Conservation (phyloP, 169 alveolate species). For the Cryptosporidium viatorum region DNA sequence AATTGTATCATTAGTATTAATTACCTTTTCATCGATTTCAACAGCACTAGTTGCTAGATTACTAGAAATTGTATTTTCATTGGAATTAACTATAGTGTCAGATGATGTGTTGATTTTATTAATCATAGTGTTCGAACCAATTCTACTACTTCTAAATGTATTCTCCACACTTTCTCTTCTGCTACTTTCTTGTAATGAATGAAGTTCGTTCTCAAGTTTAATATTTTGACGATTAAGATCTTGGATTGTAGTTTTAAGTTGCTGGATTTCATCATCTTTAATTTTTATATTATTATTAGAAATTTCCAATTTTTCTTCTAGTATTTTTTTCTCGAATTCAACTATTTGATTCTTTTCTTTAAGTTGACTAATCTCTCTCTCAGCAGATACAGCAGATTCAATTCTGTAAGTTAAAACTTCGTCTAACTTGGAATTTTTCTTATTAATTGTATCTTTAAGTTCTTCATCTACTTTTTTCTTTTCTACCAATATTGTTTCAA, state of each 20-base stretch:
- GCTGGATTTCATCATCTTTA: slow-evolving; percentile 60
- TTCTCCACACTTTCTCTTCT: slow-evolving; percentile 56
- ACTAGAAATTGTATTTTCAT: background rate
- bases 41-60: background rate
- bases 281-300: slow-evolving; percentile 27
- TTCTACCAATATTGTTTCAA: slow-evolving; percentile 11
- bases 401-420: slow-evolving; percentile 64
- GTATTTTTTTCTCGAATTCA: slow-evolving; percentile 32
- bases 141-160: slow-evolving; percentile 22
- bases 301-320: slow-evolving; percentile 40
- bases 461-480: slow-evolving; percentile 60
- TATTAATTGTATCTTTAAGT: slow-evolving; percentile 32
- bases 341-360: slow-evolving; percentile 33
- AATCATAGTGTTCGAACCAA: background rate
- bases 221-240: slow-evolving; percentile 35
- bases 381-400: slow-evolving; percentile 45
- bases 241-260: slow-evolving; percentile 41
- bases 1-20: background rate
- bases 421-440: slow-evolving; percentile 29
- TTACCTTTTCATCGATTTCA: background rate
- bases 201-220: slow-evolving; percentile 33
- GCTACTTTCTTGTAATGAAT: slow-evolving; percentile 36
- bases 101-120: background rate
- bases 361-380: slow-evolving; percentile 47
- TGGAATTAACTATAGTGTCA: background rate